Evolutionary conservation across 1,139 yeast genomes (phyloP).

Genomic region (Pichia kudriavzevii): DNA sequence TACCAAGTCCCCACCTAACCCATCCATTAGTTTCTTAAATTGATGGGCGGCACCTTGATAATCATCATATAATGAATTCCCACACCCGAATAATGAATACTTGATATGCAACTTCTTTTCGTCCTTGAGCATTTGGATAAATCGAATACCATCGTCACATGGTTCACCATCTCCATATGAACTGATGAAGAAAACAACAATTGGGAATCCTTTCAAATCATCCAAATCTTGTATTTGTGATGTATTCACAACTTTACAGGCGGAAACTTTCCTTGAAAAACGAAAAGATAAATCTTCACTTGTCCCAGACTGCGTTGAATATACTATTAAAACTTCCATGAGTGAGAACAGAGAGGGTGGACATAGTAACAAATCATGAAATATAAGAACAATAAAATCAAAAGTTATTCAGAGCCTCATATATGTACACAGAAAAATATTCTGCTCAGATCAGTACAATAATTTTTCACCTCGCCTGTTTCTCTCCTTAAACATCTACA

Average conservation of each 20-base stretch:
- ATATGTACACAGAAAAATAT: neutral
- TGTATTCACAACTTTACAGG: constrained; percentile 33
- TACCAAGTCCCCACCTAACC: constrained; percentile 59
- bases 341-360: neutral
- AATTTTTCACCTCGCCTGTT: no score
- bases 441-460: neutral
- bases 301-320: constrained; percentile 96
- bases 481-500: no score
- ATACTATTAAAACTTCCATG: constrained; percentile 23
- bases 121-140: constrained; percentile 48
- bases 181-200: constrained; percentile 67
- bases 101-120: no score
- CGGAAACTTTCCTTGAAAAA: neutral
- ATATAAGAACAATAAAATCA: no score
- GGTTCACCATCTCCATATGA: constrained; percentile 99
- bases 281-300: constrained; percentile 81
- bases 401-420: no score
- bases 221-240: neutral
- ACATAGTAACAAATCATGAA: no score
- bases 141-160: constrained; percentile 79
- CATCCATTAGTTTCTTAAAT: constrained; percentile 39
- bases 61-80: constrained; percentile 86
- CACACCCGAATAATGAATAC: constrained; percentile 79
- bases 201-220: constrained; percentile 32
- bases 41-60: constrained; percentile 76